Percentiles rank a stretch among this genome's conserved stretches.
These are phyloP conservation scores for Lachnellula suecica DNA, from an alignment of 2,329 filamentous ascomycete genomes.

Conservation along the genomic window DNA sequence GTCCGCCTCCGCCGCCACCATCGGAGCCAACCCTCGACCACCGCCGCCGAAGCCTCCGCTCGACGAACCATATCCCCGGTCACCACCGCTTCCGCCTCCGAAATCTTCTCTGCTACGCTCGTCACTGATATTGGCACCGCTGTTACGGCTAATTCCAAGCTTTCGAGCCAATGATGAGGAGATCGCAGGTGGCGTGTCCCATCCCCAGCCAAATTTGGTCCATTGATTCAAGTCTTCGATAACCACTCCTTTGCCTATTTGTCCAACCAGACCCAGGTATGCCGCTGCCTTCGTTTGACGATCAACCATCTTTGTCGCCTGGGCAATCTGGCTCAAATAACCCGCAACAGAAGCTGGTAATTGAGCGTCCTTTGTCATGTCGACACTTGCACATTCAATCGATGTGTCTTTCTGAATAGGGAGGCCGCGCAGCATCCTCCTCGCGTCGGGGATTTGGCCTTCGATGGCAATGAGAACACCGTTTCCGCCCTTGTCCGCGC, in stretches of 20 bases:
- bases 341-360: conserved; percentile 27
- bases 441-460: conserved; percentile 18
- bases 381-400: conserved; percentile 26
- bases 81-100: conserved; percentile 8
- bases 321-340: conserved; percentile 26
- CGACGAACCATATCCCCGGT: conserved; percentile 7
- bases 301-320: conserved; percentile 29
- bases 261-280: conserved; percentile 24
- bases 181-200: conserved; percentile 29
- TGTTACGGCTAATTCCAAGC: conserved; percentile 25
- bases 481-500: conserved; percentile 71
- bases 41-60: conserved; percentile 6
- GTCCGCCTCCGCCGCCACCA: conserved; percentile 3
- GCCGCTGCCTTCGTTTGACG: conserved; percentile 25
- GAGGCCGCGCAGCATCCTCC: conserved; percentile 26
- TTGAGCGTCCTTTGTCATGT: conserved; percentile 35
- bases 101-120: conserved; percentile 5
- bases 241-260: conserved; percentile 4
- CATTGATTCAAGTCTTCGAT: conserved; percentile 28
- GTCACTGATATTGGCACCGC: conserved; percentile 7
- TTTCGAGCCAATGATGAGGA: conserved; percentile 17
- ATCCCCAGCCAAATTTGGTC: conserved; percentile 34
- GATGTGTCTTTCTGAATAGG: conserved; percentile 27
- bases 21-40: neutral
- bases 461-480: conserved; percentile 41